Evolutionary conservation across 106 monocot genomes (phyloP), one percentile per base, ranked within the genome.

Genomic region (Iris macrosiphon): DNA sequence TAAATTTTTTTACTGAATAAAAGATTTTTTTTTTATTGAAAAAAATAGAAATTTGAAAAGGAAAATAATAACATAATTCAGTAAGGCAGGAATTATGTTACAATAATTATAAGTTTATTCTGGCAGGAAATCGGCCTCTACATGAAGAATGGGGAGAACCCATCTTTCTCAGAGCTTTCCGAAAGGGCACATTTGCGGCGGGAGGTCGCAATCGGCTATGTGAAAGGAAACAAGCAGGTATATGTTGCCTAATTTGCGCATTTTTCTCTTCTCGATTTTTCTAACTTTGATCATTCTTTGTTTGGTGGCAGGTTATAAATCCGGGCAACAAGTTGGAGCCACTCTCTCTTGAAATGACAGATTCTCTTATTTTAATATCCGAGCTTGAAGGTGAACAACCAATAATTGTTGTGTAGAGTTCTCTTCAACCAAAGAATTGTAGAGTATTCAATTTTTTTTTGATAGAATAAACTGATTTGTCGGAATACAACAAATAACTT

Each of bases 141-240:
- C 69, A 85, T 81, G 81, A 82, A 76, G 52, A 57, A 82, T 11
- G 90, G 77, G 39, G 96, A 98, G 69, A 80, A 31, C 4, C 83
- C 80, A 31, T 98, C 96, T 21, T 98, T 98, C 62, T 55, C 24
- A 33, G 90, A 98, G 77, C 83, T 98, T 29, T 69, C 86, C 29
- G 96, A 98, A 63, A 72, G 90, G 46, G 96, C 89, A 52, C 31
- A 74, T 66, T 67, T 98, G 62, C 85, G 96, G 4, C 71, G 67
- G 3, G 96, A 98, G 64, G 96, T 98, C 25, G 86, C 96, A 2
- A 87, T 98, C 41, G 95, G 95, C 40, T 96, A 79, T 67, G 53
- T 79, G 2, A 85, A 83, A 66, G 72, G 62, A 45, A 75, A 78
- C 45, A 90, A 80, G 65, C 86, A 86, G 79, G 96, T 98, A 55